Evolutionary conservation across 2,329 filamentous ascomycete genomes (phyloP).

Genomic region (Mycogone perniciosa): DNA sequence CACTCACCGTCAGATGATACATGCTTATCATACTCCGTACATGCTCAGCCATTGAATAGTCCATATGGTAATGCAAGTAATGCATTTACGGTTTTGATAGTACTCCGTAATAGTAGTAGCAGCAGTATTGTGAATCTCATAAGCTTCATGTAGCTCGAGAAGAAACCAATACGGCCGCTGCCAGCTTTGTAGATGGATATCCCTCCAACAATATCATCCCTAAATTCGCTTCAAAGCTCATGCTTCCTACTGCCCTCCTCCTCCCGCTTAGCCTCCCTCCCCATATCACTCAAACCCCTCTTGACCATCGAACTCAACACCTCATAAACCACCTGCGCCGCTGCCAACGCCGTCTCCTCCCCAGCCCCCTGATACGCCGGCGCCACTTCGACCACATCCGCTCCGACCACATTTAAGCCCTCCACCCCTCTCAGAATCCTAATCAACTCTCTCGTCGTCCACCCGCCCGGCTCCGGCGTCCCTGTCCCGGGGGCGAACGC

Average conservation of each 20-base stretch:
- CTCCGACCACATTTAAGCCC: slow-evolving; percentile 76
- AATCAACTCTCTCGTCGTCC: slow-evolving; percentile 85
- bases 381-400: slow-evolving; percentile 79
- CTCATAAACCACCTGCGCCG: slow-evolving; percentile 79
- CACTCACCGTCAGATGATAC: too few species aligned
- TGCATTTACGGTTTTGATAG: too few species aligned
- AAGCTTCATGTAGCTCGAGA: too few species aligned
- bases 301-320: slow-evolving; percentile 72
- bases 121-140: too few species aligned
- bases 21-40: too few species aligned
- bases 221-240: slow-evolving; percentile 28
- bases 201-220: neutral
- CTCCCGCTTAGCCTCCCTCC: slow-evolving; percentile 21
- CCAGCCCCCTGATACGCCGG: slow-evolving; percentile 76
- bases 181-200: neutral
- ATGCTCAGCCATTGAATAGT: too few species aligned
- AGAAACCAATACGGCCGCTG: neutral
- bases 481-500: slow-evolving; percentile 64
- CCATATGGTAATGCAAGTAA: too few species aligned
- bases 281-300: slow-evolving; percentile 36
- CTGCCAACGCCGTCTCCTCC: slow-evolving; percentile 77
- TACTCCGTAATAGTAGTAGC: too few species aligned
- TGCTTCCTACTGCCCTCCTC: slow-evolving; percentile 26
- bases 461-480: slow-evolving; percentile 84
- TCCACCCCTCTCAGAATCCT: slow-evolving; percentile 77